Evolutionary conservation across 352 stramenopile species (phyloP), one percentile per base, ranked within the genome.

Genomic region (Phytophthora megakarya): DNA sequence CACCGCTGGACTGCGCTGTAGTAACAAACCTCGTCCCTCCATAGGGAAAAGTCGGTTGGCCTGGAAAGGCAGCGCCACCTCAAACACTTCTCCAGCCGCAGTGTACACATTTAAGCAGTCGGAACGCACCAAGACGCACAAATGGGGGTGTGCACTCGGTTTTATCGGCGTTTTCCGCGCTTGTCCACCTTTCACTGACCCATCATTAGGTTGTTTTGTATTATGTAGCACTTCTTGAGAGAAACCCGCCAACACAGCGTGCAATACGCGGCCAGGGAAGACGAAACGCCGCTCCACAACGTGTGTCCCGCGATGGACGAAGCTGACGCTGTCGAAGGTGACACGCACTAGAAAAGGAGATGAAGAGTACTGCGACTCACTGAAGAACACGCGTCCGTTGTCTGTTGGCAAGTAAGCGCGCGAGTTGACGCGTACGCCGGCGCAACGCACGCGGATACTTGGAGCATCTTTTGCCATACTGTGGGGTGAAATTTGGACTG

Each of bases 61-160:
- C 37, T 90, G 81, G 69, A 93, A 95, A 1, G 86, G 84, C 25
- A 95, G 61, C 23, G 86, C 61, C 18, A 88, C 80, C 38, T 95
- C 86, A 43, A 85, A 90, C 45, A 88, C 74, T 33, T 92, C 82
- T 1, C 85, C 85, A 6, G 68, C 64, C 18, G 81, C 75, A 12
- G 81, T 73, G 66, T 87, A 91, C 30, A 92, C 73, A 35, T 84
- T 87, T 18, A 92, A 67, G 46, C 72, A 88, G 68, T 93, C 84
- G 8, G 73, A 73, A 5, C 82, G 82, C 43, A 86, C 80, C 33
- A 93, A 63, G 22, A 93, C 72, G 49, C 84, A 93, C 32, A 91
- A 59, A 66, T 87, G 72, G 23, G 61, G 48, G 10, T 75, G 57
- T 7, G 9, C n/a, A 19, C 22, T 48, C 6, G 50, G 30, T 13